A percentile compares a stretch with the other conserved stretches of the same genome.
Evolutionary conservation across 108 stramenopile species (phyloP).

Genomic region (Aurantiochytrium sp.): DNA sequence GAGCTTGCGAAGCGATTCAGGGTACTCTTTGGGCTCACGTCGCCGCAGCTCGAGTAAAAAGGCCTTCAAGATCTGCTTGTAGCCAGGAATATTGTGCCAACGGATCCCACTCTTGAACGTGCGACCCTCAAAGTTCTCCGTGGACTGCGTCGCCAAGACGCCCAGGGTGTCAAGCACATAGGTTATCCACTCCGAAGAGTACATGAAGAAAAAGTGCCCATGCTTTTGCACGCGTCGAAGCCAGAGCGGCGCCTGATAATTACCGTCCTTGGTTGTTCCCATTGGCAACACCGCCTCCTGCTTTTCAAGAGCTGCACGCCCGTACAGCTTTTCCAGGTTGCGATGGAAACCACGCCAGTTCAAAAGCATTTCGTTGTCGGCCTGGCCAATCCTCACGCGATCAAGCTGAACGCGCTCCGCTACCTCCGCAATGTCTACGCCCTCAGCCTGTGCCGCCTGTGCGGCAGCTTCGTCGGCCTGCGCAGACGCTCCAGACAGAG

Average conservation of each 20-base stretch:
- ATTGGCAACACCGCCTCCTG: background rate
- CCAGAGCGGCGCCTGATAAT: background rate
- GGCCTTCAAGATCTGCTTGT: conserved; percentile 8
- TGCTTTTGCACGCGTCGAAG: conserved; percentile 17
- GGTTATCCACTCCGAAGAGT: background rate
- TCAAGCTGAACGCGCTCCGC: background rate
- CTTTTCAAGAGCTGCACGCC: background rate
- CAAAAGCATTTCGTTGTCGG: background rate
- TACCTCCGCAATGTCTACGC: background rate
- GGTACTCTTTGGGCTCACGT: background rate
- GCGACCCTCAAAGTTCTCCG: conserved; percentile 12
- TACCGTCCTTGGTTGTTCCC: background rate
- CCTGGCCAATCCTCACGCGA: background rate
- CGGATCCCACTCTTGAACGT: background rate
- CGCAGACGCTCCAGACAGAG: background rate
- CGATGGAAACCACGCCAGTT: background rate
- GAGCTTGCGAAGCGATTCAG: background rate
- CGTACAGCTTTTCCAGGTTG: background rate
- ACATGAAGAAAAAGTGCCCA: conserved; percentile 8
- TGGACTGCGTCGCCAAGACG: background rate
- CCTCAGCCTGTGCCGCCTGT: background rate
- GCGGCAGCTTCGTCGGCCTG: background rate
- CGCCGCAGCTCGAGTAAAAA: conserved; percentile 8
- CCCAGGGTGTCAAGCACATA: conserved; percentile 4
- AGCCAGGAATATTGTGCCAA: background rate